Base-by-base conservation (phyloP, 1,284 basidiomycete genomes). In the Mrakiaceae sp. region DNA sequence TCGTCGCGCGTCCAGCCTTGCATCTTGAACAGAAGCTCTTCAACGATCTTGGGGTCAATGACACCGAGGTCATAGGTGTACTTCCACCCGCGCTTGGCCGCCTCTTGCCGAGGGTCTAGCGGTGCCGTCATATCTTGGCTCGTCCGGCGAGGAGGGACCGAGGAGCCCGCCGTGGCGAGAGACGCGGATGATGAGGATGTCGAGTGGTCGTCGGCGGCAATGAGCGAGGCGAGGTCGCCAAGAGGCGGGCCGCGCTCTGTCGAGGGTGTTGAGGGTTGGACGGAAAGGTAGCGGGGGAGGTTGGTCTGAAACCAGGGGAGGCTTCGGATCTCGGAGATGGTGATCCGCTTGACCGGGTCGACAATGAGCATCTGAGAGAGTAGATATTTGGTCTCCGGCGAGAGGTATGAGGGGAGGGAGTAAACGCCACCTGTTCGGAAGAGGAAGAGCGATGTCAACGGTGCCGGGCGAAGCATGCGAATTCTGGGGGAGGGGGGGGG, bases 281-380 rank as follows among this genome's bases (percentile, higher is more conserved):
- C 90, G 16, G 83, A 83, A 47, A 97, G 86, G 75, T 97, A 97
- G 1, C 84, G 82, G 2, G 87, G 86, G n/a, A 96, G 82, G 71
- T 91, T 86, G 48, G 82, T 82, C 58, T 83, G 87, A 78, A 92
- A 94, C 81, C 91, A 96, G 0, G 90, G 86, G 71, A 94, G 87
- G 59, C 87, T 81, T 5, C 88, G 84, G 70, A 97, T 94, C 73
- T 95, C 90, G 55, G 87, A 83, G 27, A 96, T 83, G 0, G 91
- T 95, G 70, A 93, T 91, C 51, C 93, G 87, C 74, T 91, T 92
- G 69, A 95, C 84, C 5, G 91, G 91, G 76, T 96, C 92, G 47
- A 94, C 87, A 12, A 85, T 85, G 43, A 96, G 84, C 91, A 97
- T 96, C 55, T 84, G 80, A 48, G 82, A 83, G 71, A 96, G 87